Conservation (phyloP, 305 asterid species). For the Withania somnifera region DNA sequence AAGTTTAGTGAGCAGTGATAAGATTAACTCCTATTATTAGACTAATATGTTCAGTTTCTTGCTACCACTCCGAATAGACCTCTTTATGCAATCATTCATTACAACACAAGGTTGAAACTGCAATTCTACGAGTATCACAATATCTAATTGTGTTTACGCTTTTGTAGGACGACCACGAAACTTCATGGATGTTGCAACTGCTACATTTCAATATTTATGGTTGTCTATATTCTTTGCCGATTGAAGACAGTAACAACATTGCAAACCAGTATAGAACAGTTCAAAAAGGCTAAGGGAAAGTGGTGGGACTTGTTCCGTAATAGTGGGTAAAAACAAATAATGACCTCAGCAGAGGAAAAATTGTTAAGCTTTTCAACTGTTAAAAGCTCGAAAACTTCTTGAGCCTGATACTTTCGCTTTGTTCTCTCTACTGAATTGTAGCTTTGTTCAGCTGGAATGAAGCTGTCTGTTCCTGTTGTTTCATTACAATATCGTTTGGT, state of each 20-base stretch:
- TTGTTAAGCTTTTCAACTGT: not conserved
- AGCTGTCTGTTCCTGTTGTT: too few species aligned
- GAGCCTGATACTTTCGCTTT: not conserved
- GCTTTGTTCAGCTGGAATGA: not conserved
- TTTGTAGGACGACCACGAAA: not conserved
- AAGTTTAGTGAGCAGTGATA: not conserved
- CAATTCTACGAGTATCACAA: not conserved
- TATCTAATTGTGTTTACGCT: not conserved
- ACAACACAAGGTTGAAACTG: not conserved
- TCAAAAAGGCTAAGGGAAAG: too few species aligned
- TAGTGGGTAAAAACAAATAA: not conserved
- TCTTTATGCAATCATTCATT: not conserved
- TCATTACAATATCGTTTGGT: too few species aligned
- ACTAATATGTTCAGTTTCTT: not conserved
- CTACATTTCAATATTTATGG: not conserved
- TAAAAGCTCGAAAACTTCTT: not conserved
- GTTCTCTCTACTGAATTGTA: not conserved
- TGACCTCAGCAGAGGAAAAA: not conserved
- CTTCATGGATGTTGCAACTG: not conserved
- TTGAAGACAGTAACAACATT: not conserved
- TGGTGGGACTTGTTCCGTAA: not conserved
- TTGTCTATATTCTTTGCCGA: not conserved
- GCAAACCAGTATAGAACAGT: not conserved
- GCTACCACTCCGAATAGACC: not conserved
- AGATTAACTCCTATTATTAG: not conserved